A percentile compares a stretch with the other conserved stretches of the same genome.
phyloP scores from a whole-genome alignment of 306 rosid species.

The Corylus avellana region DNA sequence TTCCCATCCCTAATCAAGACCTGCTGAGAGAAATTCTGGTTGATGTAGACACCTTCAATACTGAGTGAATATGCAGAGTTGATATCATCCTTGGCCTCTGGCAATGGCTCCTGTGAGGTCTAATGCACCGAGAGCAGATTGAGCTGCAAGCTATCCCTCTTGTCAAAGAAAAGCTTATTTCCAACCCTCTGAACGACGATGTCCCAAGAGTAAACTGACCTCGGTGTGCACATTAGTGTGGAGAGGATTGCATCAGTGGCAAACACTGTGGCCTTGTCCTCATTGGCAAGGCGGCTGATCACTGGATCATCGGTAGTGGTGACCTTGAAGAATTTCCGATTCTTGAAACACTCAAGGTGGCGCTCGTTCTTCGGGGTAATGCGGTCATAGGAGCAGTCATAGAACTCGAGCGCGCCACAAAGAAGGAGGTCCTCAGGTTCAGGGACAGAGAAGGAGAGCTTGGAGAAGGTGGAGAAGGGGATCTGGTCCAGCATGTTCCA shows the following conservation, averaged over 20 bases:
- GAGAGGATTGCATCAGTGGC: constrained; percentile 84
- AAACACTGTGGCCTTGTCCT: constrained; percentile 84
- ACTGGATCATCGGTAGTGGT: constrained; percentile 93
- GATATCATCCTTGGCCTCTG: constrained; percentile 92
- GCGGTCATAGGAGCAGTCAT: constrained; percentile 73
- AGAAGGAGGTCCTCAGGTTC: constrained; percentile 86
- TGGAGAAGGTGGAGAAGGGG: constrained; percentile 84
- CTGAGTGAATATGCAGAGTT: constrained; percentile 78
- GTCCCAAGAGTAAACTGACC: constrained; percentile 95
- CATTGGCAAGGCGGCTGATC: constrained; percentile 77
- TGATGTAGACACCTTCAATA: constrained; percentile 84
- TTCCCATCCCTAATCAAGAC: constrained; percentile 75
- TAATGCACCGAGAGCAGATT: constrained; percentile 91
- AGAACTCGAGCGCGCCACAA: constrained; percentile 78
- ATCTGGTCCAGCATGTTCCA: constrained; percentile 98
- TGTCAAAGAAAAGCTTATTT: constrained; percentile 84
- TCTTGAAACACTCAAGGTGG: constrained; percentile 79
- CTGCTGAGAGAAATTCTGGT: constrained; percentile 93
- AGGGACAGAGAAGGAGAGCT: constrained; percentile 77
- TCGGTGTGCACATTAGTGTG: constrained; percentile 82
- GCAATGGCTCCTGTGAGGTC: constrained; percentile 92
- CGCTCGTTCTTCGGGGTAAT: constrained; percentile 82
- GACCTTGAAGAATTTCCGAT: constrained; percentile 82
- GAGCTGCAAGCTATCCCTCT: constrained; percentile 87
- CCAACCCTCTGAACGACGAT: constrained; percentile 90